A percentile compares a stretch with the other conserved stretches of the same genome.
These are phyloP conservation scores for Monosiga brevicollis DNA, from an alignment of 78 protist genomes.

Conservation along the genomic window DNA sequence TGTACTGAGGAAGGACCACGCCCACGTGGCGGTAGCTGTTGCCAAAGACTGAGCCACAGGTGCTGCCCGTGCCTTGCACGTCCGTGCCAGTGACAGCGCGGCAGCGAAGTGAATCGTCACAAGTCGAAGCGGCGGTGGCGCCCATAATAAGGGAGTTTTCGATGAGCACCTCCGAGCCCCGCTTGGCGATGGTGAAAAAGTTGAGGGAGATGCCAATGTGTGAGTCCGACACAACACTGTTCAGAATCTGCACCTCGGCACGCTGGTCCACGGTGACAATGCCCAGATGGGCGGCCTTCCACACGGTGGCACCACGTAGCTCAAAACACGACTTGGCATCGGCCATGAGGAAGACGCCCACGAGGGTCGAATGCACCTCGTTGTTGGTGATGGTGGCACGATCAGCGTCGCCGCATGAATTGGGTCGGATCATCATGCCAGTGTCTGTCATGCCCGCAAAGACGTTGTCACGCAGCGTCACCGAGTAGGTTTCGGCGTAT, in stretches of 20 bases:
- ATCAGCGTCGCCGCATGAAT: not conserved
- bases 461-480: not conserved
- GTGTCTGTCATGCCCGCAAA: not conserved
- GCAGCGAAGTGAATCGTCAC: not conserved
- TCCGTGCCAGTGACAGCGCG: not conserved
- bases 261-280: not conserved
- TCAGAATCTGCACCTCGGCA: not conserved
- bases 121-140: not conserved
- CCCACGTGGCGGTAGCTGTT: not conserved
- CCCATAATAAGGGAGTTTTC: not conserved
- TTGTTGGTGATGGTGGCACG: not conserved
- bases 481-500: not conserved
- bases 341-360: not conserved
- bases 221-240: not conserved
- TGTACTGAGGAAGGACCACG: not conserved
- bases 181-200: not conserved
- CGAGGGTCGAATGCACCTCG: not conserved
- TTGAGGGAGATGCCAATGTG: not conserved
- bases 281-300: not conserved
- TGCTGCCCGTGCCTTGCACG: not conserved
- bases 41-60: not conserved
- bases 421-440: not conserved
- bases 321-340: not conserved
- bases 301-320: not conserved
- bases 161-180: not conserved